Percentiles rank a stretch among this genome's conserved stretches.
phyloP scores from a whole-genome alignment of 2,329 filamentous ascomycete species.

The Pseudocercospora macadamiae region DNA sequence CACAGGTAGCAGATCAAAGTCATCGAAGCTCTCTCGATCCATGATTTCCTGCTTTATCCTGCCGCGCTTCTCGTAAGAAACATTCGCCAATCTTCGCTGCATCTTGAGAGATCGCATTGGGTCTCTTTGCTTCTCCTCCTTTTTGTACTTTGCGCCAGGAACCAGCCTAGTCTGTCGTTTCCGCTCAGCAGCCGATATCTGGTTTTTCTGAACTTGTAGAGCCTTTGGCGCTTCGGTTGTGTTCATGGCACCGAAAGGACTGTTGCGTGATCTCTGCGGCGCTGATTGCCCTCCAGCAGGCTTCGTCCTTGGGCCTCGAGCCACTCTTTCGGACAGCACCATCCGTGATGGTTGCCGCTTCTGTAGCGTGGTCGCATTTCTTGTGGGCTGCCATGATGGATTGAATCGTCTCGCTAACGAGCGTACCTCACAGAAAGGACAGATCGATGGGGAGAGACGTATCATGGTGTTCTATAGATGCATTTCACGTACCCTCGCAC shows the following conservation, averaged over 20 bases:
- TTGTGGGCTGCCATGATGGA: slow-evolving; percentile 40
- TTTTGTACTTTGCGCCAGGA: slow-evolving; percentile 34
- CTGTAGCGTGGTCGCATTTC: slow-evolving; percentile 46
- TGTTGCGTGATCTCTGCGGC: slow-evolving; percentile 47
- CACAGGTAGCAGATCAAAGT: slow-evolving; percentile 73
- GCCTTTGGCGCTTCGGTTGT: slow-evolving; percentile 44
- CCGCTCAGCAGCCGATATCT: slow-evolving; percentile 45
- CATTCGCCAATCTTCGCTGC: slow-evolving; percentile 75
- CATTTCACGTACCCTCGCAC: background rate
- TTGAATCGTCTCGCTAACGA: slow-evolving; percentile 31
- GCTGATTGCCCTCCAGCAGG: slow-evolving; percentile 32
- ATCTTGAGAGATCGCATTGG: slow-evolving; percentile 87
- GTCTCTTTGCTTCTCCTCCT: slow-evolving; percentile 53
- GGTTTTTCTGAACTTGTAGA: slow-evolving; percentile 32
- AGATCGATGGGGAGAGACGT: slow-evolving; percentile 35
- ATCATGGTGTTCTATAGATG: slow-evolving; percentile 28
- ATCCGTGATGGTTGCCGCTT: slow-evolving; percentile 54
- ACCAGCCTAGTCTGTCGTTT: slow-evolving; percentile 60
- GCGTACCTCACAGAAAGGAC: slow-evolving; percentile 48
- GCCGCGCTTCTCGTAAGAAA: slow-evolving; percentile 73
- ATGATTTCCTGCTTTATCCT: slow-evolving; percentile 64
- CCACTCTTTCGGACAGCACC: slow-evolving; percentile 53
- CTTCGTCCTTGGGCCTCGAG: slow-evolving; percentile 25
- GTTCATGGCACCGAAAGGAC: slow-evolving; percentile 65
- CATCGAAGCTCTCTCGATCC: slow-evolving; percentile 75